These are phyloP conservation scores for Cladosporium sp. DNA, from an alignment of 2,329 filamentous ascomycete genomes.

Conservation along the genomic window DNA sequence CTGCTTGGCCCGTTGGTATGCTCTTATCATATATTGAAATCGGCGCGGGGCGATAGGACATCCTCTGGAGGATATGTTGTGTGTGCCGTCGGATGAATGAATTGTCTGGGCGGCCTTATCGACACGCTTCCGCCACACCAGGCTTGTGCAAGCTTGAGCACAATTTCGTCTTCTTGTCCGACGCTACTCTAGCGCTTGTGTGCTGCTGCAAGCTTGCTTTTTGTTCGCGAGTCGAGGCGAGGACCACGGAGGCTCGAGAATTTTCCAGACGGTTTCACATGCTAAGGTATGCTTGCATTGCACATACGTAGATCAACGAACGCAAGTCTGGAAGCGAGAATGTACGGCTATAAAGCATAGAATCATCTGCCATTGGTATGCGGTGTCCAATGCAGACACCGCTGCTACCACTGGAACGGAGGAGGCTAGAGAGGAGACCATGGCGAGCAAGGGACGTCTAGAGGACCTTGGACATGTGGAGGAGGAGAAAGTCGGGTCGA, in stretches of 20 bases:
- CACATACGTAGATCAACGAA: no score
- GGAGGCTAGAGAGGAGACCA: not conserved
- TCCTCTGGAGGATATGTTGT: not conserved
- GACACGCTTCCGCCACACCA: not conserved
- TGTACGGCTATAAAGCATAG: no score
- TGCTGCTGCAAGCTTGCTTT: not conserved
- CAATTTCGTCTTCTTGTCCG: constrained; percentile 2
- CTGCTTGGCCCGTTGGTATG: not conserved
- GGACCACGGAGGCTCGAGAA: not conserved
- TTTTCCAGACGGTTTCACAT: not conserved
- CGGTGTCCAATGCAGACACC: not conserved
- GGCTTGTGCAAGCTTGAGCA: constrained; percentile 5
- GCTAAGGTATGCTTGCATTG: not conserved
- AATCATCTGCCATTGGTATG: not conserved
- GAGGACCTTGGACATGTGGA: not conserved
- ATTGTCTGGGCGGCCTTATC: not conserved
- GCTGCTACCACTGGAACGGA: no score
- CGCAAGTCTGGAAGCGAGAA: no score
- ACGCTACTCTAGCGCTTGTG: constrained; percentile 1
- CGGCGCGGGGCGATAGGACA: not conserved
- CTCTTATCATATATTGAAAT: not conserved
- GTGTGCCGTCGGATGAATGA: not conserved
- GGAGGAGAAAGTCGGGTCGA: not conserved
- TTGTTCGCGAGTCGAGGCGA: not conserved
- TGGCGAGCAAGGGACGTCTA: not conserved